phyloP scores from a whole-genome alignment of 768 basidiomycete genomes.

The Tephrocybe sp. region DNA sequence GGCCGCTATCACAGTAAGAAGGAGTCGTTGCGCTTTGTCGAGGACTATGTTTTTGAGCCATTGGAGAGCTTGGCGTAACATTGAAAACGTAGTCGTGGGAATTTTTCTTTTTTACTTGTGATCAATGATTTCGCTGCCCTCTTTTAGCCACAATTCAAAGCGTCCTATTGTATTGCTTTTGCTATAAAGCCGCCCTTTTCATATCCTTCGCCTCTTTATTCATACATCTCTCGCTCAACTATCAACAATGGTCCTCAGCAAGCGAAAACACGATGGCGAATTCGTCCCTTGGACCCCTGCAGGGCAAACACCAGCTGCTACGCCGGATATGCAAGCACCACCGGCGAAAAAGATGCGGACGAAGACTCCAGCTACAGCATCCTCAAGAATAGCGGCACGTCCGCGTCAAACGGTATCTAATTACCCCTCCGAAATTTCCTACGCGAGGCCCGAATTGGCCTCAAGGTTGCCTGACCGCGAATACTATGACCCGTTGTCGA shows the following conservation, averaged over 20 bases:
- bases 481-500: not conserved
- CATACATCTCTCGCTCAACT: not conserved
- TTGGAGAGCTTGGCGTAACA: constrained; percentile 13
- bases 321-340: constrained; percentile 9
- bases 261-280: constrained; percentile 28
- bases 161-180: too few species aligned
- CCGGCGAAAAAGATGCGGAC: constrained; percentile 20
- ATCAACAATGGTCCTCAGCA: constrained; percentile 18
- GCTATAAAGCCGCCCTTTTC: too few species aligned
- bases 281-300: constrained; percentile 20
- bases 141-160: too few species aligned
- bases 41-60: constrained; percentile 18
- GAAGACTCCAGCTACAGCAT: constrained; percentile 10
- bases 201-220: constrained; percentile 15
- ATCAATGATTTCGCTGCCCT: too few species aligned
- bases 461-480: too few species aligned
- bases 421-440: not conserved
- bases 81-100: not conserved
- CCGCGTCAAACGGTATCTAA: not conserved
- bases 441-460: too few species aligned
- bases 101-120: too few species aligned
- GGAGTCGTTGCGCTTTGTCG: constrained; percentile 8
- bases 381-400: not conserved
- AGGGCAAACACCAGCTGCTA: not conserved
- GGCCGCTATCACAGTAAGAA: constrained; percentile 52